Percentiles rank a stretch among this genome's conserved stretches.
Evolutionary conservation across 2,329 filamentous ascomycete genomes (phyloP).

Genomic region (Fusarium luffae): DNA sequence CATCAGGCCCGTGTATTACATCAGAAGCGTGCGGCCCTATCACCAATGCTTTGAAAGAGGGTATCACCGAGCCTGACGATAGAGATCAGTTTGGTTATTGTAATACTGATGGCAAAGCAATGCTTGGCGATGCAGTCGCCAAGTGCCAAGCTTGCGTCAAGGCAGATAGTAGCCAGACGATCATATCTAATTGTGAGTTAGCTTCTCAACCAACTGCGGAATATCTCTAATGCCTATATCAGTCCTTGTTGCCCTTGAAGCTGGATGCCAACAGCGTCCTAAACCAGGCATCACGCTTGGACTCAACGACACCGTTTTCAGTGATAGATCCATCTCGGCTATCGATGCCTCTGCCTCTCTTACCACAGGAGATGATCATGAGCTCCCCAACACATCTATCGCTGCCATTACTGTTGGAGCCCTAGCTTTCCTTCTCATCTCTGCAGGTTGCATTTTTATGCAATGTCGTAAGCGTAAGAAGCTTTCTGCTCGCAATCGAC

Average conservation of each 20-base stretch:
- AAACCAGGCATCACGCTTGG: slow-evolving; percentile 50
- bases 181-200: slow-evolving; percentile 62
- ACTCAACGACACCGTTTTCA: slow-evolving; percentile 60
- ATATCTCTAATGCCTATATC: slow-evolving; percentile 1
- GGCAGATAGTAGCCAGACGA: slow-evolving; percentile 55
- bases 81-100: slow-evolving; percentile 61
- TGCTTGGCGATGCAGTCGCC: slow-evolving; percentile 49
- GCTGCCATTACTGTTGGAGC: slow-evolving; percentile 57
- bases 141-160: slow-evolving; percentile 60
- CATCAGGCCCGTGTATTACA: slow-evolving; percentile 62
- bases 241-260: slow-evolving; percentile 64
- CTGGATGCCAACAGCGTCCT: slow-evolving; percentile 62
- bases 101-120: slow-evolving; percentile 51
- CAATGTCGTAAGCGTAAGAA: slow-evolving; percentile 59
- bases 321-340: slow-evolving; percentile 47
- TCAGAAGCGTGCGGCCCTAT: slow-evolving; percentile 62
- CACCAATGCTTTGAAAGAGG: slow-evolving; percentile 54
- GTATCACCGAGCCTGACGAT: slow-evolving; percentile 50
- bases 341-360: slow-evolving; percentile 48
- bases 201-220: neutral
- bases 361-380: slow-evolving; percentile 16
- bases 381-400: slow-evolving; percentile 54
- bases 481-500: slow-evolving; percentile 29
- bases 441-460: slow-evolving; percentile 56
- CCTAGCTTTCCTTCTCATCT: slow-evolving; percentile 52